These are phyloP conservation scores for Phytophthora hibernalis DNA, from an alignment of 352 stramenopile species.

Conservation along the genomic window DNA sequence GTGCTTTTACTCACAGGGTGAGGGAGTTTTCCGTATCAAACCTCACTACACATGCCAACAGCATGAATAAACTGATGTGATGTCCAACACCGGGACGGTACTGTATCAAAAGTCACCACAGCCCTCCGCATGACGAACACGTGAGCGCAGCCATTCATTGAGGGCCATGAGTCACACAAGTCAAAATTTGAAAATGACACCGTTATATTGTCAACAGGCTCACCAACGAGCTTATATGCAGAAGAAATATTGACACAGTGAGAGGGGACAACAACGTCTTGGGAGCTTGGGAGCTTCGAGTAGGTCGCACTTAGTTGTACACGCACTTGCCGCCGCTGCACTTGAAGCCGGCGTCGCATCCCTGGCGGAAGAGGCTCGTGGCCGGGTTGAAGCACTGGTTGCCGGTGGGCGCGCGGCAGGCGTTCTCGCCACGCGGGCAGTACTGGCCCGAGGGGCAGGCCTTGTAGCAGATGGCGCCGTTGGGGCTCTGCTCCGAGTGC, in stretches of 20 bases:
- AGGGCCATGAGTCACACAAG: neutral
- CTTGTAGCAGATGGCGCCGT: conserved; percentile 29
- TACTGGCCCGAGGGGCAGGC: conserved; percentile 26
- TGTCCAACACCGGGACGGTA: conserved; percentile 1
- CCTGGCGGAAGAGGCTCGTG: conserved; percentile 27
- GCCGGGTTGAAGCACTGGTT: conserved; percentile 45
- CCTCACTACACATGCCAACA: too few relatives aligned
- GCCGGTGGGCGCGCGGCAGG: conserved; percentile 20
- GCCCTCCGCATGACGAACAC: neutral
- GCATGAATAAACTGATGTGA: too few relatives aligned
- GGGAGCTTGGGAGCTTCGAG: neutral
- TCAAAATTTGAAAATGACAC: neutral
- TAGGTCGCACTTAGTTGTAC: conserved; percentile 35
- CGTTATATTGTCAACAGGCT: conserved; percentile 22
- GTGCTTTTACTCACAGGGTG: too few relatives aligned
- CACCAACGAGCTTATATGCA: conserved; percentile 19
- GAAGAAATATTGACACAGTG: conserved; percentile 4
- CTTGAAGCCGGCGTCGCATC: conserved; percentile 38
- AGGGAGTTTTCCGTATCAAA: too few relatives aligned
- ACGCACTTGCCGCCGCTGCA: conserved; percentile 42
- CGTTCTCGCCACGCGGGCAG: conserved; percentile 29
- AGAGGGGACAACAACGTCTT: conserved; percentile 3
- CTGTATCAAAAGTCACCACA: neutral
- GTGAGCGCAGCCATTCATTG: neutral
- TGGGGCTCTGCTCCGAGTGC: conserved; percentile 25